Evolutionary conservation across 306 rosid genomes (phyloP), one percentile per base, ranked within the genome.

Genomic region (Carpinus viminea): DNA sequence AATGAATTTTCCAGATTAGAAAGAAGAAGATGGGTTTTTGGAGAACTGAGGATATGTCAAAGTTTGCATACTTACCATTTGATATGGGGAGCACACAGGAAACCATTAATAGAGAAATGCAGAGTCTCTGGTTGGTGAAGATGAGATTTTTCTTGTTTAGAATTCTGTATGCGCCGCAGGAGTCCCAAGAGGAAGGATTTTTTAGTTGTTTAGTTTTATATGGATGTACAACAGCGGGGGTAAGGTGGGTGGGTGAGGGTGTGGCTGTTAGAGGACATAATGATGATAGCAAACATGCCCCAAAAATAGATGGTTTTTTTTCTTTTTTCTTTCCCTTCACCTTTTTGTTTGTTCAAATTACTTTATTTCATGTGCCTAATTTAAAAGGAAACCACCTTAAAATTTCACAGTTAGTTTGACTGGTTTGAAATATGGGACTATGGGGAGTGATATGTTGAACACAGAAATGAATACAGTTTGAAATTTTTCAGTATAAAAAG

Each of bases 121-220:
- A 64, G 74, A 34, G 10, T 68, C 43, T 46, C 50, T 75, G 81
- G 79, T 71, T 74, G 84, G 81, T 72, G 85, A 69, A 57, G 82
- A 78, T 51, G 74, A 69, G 74, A 20, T 78, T 79, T 74, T 74
- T 68, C 74, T 60, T 54, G 72, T 74, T 87, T 79, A 34, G 54
- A 73, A 81, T 75, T 38, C 52, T 59, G 74, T 89, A 61, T 79
- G 75, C 82, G 72, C 81, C 79, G 77, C 76, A 77, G 31, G 72
- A 70, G 57, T 13, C 45, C 24, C 43, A 54, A 54, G 54, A 34
- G 41, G 21, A 61, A 47, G 36, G 68, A 53, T 75, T 65, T 65
- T 38, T 64, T 8, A 1, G 24, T 74, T 26, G 12, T 18, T 51
- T 51, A 56, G 36, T 34, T 73, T 65, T 38, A 17, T 59, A 24